phyloP scores from a whole-genome alignment of 2,329 filamentous ascomycete genomes.

The Ustulina deusta region DNA sequence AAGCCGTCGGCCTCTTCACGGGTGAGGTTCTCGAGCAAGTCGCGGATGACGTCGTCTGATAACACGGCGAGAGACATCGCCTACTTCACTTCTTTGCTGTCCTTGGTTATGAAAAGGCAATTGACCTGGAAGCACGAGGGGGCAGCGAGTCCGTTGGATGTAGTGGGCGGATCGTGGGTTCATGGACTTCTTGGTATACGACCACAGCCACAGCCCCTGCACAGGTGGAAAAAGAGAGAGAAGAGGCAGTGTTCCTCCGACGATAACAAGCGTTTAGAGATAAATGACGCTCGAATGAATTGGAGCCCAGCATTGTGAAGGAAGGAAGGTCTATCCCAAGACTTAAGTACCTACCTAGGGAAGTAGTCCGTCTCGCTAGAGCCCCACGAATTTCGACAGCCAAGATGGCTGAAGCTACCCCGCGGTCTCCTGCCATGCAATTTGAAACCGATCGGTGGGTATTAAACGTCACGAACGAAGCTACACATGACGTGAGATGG shows the following conservation, averaged over 20 bases:
- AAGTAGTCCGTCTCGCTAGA: background rate
- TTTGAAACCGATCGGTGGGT: background rate
- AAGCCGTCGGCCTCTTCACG: constrained; percentile 65
- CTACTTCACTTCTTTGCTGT: background rate
- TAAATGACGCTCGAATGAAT: background rate
- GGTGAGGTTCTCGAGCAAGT: constrained; percentile 65
- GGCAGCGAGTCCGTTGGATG: background rate
- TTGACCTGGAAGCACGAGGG: background rate
- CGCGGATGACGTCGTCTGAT: constrained; percentile 67
- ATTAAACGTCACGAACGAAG: background rate
- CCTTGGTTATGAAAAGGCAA: background rate
- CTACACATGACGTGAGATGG: constrained; percentile 33
- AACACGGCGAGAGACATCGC: constrained; percentile 68
- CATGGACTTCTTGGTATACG: background rate
- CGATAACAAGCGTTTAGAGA: background rate
- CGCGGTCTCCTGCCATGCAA: constrained; percentile 10
- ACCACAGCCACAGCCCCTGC: background rate
- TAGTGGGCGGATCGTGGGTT: background rate
- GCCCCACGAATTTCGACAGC: constrained; percentile 18
- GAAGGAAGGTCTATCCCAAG: background rate
- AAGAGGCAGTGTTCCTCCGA: background rate
- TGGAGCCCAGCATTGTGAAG: background rate
- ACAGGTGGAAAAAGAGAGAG: background rate
- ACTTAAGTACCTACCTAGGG: background rate
- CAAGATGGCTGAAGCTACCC: constrained; percentile 13